Evolutionary conservation across 305 asterid genomes (phyloP).

Genomic region (Fraxinus baroniana): DNA sequence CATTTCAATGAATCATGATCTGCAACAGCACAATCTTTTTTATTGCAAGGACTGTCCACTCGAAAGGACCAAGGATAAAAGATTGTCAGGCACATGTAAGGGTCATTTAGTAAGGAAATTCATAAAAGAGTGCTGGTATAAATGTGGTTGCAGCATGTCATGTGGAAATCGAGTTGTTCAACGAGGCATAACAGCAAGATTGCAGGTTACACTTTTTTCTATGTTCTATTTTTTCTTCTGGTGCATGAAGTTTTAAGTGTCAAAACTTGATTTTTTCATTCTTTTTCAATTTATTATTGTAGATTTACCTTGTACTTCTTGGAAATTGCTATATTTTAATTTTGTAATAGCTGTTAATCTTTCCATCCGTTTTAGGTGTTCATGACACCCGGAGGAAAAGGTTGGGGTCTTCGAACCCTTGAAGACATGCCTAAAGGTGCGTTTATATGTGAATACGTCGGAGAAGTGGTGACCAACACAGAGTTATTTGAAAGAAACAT

Average conservation of each 20-base stretch:
- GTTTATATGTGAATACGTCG: conserved; percentile 57
- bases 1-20: conserved; percentile 42
- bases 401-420: conserved; percentile 61
- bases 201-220: conserved; percentile 44
- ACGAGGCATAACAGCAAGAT: conserved; percentile 50
- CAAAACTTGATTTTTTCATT: neutral
- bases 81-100: conserved; percentile 41
- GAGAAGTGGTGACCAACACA: conserved; percentile 48
- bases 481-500: conserved; percentile 39
- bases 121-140: conserved; percentile 74
- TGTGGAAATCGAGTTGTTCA: conserved; percentile 80
- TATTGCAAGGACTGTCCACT: conserved; percentile 66
- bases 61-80: conserved; percentile 41
- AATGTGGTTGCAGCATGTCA: conserved; percentile 59
- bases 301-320: neutral
- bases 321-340: neutral
- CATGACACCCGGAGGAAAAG: conserved; percentile 46
- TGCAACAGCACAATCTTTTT: conserved; percentile 36
- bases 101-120: conserved; percentile 62
- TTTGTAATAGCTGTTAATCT: neutral
- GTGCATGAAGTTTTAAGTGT: neutral
- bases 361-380: conserved; percentile 40
- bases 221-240: conserved; percentile 13
- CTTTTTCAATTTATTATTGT: neutral
- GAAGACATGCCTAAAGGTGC: conserved; percentile 54